Base-by-base conservation (phyloP, 345 rosid species). In the Eucalyptus pumila region DNA sequence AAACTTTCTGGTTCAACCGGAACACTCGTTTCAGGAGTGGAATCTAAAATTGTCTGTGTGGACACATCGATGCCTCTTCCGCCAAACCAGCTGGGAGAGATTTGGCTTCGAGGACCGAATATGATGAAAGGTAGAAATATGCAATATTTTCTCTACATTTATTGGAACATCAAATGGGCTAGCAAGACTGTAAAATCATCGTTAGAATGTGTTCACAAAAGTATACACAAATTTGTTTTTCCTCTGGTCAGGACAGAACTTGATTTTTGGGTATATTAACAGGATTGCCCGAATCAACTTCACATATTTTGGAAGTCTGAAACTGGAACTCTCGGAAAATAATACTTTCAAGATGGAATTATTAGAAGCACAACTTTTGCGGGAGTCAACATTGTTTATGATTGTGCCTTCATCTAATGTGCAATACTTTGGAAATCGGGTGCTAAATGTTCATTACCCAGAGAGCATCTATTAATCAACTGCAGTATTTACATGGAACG, bases 41-140 rank as follows among this genome's bases (percentile, higher is more conserved):
- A 93, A 88, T 89, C 93, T 12, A 87, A 91, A 80, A 92, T 94
- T 83, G 88, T 93, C 37, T 40, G 86, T 52, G 86, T 90, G 14
- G 92, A 93, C 13, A 90, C 91, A 9, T 45, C 40, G 44, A 89
- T 88, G 88, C 91, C 93, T 85, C 94, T 94, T 88, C 92, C 92
- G 14, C 94, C 93, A 6, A 91, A 88, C 37, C 93, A 92, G 83
- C 9, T 34, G 4, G 94, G 94, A 24, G 95, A 93, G 89, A 90
- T 93, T 34, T 94, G 93, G 93, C 85, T 91, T 90, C 91, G 93
- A 67, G 95, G 95, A 88, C 94, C 94, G 15, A 94, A 87, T 54
- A 80, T 92, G 91, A 93, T 93, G 94, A 87, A 44, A 90, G 93
- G 94, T 94, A 89, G 67, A 72, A 69, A 67, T 51, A 76, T 11